These are phyloP conservation scores for Apiospora koreana DNA, from an alignment of 2,329 filamentous ascomycete species.

Conservation along the genomic window DNA sequence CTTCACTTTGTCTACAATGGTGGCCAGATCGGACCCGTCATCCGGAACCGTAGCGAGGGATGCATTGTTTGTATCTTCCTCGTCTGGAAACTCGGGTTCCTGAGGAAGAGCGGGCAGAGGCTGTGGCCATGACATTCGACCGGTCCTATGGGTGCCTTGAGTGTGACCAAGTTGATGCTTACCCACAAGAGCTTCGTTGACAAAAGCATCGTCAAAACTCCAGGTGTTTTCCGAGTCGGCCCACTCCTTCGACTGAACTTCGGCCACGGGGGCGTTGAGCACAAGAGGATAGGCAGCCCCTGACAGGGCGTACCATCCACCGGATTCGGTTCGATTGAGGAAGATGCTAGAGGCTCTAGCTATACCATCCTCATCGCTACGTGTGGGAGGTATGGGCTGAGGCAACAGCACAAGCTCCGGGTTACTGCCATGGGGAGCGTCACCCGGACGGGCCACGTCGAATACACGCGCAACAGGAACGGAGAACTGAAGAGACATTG, in stretches of 20 bases:
- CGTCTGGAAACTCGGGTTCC: constrained; percentile 18
- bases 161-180: constrained; percentile 63
- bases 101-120: constrained; percentile 37
- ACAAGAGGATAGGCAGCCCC: constrained; percentile 84
- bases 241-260: constrained; percentile 47
- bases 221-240: constrained; percentile 43
- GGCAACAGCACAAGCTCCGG: constrained; percentile 82
- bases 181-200: constrained; percentile 67
- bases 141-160: constrained; percentile 21
- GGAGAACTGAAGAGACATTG: constrained; percentile 69
- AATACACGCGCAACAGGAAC: constrained; percentile 86
- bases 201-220: constrained; percentile 43
- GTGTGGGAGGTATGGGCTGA: constrained; percentile 70
- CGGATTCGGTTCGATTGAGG: constrained; percentile 82
- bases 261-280: constrained; percentile 61
- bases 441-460: constrained; percentile 76
- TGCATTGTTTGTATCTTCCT: constrained; percentile 14
- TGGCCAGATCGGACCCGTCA: constrained; percentile 36
- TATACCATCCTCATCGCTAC: constrained; percentile 49
- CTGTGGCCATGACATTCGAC: constrained; percentile 36
- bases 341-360: constrained; percentile 70
- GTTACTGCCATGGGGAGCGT: constrained; percentile 62
- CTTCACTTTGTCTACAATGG: constrained; percentile 52
- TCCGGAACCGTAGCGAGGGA: constrained; percentile 33
- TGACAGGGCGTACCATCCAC: constrained; percentile 93